Evolutionary conservation across 192 early-diverging fungal species (phyloP).

Genomic region (Funneliformis geosporum): DNA sequence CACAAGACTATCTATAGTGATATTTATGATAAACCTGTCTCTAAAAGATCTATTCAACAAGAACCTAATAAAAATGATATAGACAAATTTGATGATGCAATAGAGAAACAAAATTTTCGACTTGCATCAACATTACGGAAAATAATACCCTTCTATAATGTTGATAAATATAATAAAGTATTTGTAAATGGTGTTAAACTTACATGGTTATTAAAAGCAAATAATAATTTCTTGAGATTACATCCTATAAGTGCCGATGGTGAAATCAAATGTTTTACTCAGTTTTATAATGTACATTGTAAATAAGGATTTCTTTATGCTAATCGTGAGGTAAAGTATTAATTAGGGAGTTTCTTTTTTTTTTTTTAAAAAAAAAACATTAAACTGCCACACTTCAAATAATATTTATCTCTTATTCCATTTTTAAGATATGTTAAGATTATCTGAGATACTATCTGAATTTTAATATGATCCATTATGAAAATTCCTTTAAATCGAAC

Average conservation of each 20-base stretch:
- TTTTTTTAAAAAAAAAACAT: too few relatives aligned
- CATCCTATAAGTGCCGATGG: slow-evolving; percentile 76
- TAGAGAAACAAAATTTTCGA: slow-evolving; percentile 32
- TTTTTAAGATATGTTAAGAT: slow-evolving; percentile 59
- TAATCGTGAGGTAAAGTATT: slow-evolving; percentile 59
- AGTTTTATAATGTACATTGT: slow-evolving; percentile 78
- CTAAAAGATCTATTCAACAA: slow-evolving; percentile 12
- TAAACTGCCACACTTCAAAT: background rate
- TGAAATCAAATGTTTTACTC: slow-evolving; percentile 65
- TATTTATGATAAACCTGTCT: slow-evolving; percentile 25
- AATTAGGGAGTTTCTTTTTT: background rate
- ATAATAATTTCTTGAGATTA: slow-evolving; percentile 61
- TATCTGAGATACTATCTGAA: slow-evolving; percentile 65
- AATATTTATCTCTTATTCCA: background rate
- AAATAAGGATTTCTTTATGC: slow-evolving; percentile 75
- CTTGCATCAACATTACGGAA: slow-evolving; percentile 31
- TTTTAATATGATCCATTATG: slow-evolving; percentile 72
- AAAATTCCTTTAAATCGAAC: slow-evolving; percentile 68
- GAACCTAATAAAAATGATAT: slow-evolving; percentile 32
- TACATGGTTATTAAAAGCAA: slow-evolving; percentile 70
- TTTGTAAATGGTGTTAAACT: slow-evolving; percentile 73
- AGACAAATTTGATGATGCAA: slow-evolving; percentile 35
- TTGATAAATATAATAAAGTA: slow-evolving; percentile 67
- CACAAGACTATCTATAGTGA: slow-evolving; percentile 50
- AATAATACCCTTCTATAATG: slow-evolving; percentile 53